Evolutionary conservation across 202 grass and related monocot genomes (phyloP), one percentile per base, ranked within the genome.

Genomic region (Musa balbisiana): DNA sequence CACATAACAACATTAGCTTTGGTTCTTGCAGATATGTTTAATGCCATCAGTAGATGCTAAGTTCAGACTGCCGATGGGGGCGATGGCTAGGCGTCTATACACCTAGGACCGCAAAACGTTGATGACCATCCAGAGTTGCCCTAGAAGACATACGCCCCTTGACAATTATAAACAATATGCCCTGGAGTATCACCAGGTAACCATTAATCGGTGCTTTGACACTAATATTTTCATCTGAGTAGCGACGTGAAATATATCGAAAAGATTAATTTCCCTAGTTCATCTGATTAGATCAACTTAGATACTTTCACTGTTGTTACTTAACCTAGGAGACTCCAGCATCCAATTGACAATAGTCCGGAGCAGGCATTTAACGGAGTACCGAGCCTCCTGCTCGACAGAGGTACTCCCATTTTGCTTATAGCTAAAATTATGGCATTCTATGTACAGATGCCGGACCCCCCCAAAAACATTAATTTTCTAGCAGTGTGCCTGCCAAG

Each of bases 141-240:
- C 82, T 99, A 83, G 95, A 99, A 89, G 88, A 89, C 43, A 85
- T 99, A 74, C 89, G 95, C n/a, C n/a, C n/a, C 54, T 81, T 94
- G 80, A 99, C 95, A 24, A 94, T 99, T 86, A 94, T 99, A 75
- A 99, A 94, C 81, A 94, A 87, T 73, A 83, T 99, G 95, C n/a
- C n/a, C 68, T 99, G 25, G 73, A 94, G 52, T 99, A 94, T 82
- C 95, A 99, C 75, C 95, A 91, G 56, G 95, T 99, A 99, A 73
- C 10, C 1, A 54, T 24, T 27, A 73, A 59, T 58, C 81, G 20
- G 1, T 17, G 12, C 21, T 27, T 73, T 55, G 13, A n/a, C 26
- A 8, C 2, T 53, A 3, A 9, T 9, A 25, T 27, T 27, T 27
- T 55, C 26, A 27, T 55, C 12, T 27, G 72, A 52, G 67, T 65